These are phyloP conservation scores for Paramecium tetraurelia DNA, from an alignment of 73 alveolate species.

Conservation along the genomic window DNA sequence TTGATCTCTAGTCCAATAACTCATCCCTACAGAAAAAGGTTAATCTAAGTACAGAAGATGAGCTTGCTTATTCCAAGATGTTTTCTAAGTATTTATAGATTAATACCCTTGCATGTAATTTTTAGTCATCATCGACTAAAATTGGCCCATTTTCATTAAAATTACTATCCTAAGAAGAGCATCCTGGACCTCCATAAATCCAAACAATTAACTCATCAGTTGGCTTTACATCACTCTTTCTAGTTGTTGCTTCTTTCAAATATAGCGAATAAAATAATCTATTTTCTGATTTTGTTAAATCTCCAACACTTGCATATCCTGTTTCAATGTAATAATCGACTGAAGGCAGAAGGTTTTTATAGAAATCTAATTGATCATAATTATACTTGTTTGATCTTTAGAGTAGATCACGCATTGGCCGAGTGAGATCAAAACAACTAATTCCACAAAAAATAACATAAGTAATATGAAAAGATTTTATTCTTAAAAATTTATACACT, in stretches of 20 bases:
- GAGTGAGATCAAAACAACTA: neutral
- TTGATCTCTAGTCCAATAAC: neutral
- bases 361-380: neutral
- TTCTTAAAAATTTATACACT: too few species aligned
- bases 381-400: neutral
- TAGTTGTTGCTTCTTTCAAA: neutral
- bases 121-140: constrained; percentile 18
- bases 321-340: neutral
- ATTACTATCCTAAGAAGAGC: constrained; percentile 84
- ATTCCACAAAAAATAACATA: neutral
- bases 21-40: constrained; percentile 86
- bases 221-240: neutral
- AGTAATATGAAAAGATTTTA: neutral
- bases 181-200: constrained; percentile 97
- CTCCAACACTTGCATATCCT: constrained; percentile 10
- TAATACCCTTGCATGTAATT: constrained; percentile 59
- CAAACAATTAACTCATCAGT: constrained; percentile 74
- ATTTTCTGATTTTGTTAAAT: neutral
- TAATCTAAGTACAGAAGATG: constrained; percentile 84
- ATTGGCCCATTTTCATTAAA: constrained; percentile 86
- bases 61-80: constrained; percentile 68
- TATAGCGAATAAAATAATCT: neutral
- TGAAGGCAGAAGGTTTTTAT: neutral
- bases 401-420: neutral
- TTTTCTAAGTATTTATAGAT: neutral